phyloP scores from a whole-genome alignment of 192 early-diverging fungal species.

The Coemansia erecta region DNA sequence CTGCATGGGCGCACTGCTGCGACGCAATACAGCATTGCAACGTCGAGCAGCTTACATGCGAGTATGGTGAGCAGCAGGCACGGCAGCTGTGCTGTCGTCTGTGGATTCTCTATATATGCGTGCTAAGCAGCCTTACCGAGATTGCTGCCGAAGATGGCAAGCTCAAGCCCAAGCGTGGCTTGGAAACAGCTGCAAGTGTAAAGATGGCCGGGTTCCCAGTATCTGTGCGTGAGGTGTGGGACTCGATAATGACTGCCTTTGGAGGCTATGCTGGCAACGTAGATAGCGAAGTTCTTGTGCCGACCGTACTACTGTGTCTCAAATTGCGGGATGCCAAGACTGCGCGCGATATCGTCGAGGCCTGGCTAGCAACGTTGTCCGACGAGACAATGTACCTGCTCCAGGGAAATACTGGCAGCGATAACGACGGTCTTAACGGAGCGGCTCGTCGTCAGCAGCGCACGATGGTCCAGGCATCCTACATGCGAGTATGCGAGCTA shows the following conservation, averaged over 20 bases:
- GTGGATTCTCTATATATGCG: slow-evolving; percentile 53
- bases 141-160: slow-evolving; percentile 33
- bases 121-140: slow-evolving; percentile 46
- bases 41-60: slow-evolving; percentile 29
- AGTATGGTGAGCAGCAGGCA: slow-evolving; percentile 42
- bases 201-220: slow-evolving; percentile 21
- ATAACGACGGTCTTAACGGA: slow-evolving; percentile 1
- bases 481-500: slow-evolving; percentile 49
- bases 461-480: slow-evolving; percentile 45
- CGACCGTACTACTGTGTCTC: slow-evolving; percentile 44
- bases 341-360: slow-evolving; percentile 48
- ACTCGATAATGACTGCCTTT: slow-evolving; percentile 34
- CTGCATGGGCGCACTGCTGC: slow-evolving; percentile 35
- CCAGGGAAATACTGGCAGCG: neutral
- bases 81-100: slow-evolving; percentile 49
- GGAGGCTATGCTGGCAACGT: slow-evolving; percentile 42
- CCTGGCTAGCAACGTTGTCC: slow-evolving; percentile 46
- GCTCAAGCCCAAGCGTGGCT: slow-evolving; percentile 15
- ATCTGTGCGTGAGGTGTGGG: slow-evolving; percentile 40
- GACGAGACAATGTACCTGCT: slow-evolving; percentile 41
- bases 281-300: slow-evolving; percentile 51
- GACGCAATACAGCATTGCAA: slow-evolving; percentile 40
- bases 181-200: neutral
- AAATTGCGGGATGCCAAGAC: slow-evolving; percentile 48
- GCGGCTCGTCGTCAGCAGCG: slow-evolving; percentile 20